Percentiles rank a stretch among this genome's conserved stretches.
Conservation (phyloP, 2,329 filamentous ascomycete species). For the Pseudogymnoascus sp. region DNA sequence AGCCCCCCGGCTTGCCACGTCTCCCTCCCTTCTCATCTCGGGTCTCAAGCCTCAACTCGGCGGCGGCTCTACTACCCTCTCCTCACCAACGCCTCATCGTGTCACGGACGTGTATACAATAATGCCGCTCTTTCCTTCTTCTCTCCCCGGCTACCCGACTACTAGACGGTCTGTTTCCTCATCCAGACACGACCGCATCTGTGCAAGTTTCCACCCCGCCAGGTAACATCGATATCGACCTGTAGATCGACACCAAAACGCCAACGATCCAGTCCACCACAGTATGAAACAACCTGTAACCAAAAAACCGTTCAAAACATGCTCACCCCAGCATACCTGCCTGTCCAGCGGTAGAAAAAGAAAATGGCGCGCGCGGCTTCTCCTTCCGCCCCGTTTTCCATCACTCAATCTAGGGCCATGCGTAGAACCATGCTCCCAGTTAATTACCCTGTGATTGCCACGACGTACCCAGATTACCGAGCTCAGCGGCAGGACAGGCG, state of each 20-base stretch:
- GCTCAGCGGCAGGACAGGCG: not conserved
- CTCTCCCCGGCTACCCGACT: not conserved
- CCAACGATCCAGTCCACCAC: not conserved
- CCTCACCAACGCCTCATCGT: not conserved
- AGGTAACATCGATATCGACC: not conserved
- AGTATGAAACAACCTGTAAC: conserved; percentile 7
- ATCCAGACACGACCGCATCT: not conserved
- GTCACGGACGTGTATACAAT: not conserved
- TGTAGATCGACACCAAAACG: not conserved
- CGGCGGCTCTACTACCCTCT: not conserved
- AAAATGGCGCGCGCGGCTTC: conserved; percentile 8
- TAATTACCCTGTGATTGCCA: conserved; percentile 4
- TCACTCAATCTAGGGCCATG: conserved; percentile 5
- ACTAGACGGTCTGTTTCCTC: not conserved
- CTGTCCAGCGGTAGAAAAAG: not conserved
- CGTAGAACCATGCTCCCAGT: conserved; percentile 1
- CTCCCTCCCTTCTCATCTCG: not conserved
- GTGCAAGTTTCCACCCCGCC: not conserved
- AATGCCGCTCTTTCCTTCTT: not conserved
- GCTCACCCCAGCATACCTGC: not conserved
- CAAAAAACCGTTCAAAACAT: not conserved
- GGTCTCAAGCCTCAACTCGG: conserved; percentile 3
- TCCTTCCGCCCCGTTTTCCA: conserved; percentile 5
- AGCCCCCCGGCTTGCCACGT: conserved; percentile 1
- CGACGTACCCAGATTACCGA: conserved; percentile 1